These are phyloP conservation scores for Penicillium sp. DNA, from an alignment of 2,329 filamentous ascomycete species.

Conservation along the genomic window DNA sequence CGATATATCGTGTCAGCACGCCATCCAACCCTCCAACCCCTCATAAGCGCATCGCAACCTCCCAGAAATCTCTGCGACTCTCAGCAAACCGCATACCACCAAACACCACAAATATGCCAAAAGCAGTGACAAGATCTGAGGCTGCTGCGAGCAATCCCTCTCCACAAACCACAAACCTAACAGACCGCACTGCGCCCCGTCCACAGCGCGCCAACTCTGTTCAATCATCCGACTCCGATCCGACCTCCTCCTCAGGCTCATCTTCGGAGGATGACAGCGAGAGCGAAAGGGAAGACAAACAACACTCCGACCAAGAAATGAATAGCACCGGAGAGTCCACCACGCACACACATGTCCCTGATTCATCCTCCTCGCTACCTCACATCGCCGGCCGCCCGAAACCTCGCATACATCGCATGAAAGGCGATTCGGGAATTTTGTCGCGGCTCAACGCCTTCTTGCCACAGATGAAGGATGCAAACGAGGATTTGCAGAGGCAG, in stretches of 20 bases:
- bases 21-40: neutral
- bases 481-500: slow-evolving; percentile 41
- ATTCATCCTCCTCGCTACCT: slow-evolving; percentile 22
- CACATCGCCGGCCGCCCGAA: slow-evolving; percentile 32
- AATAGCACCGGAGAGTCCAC: slow-evolving; percentile 5
- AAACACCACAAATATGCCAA: neutral
- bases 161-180: slow-evolving; percentile 2
- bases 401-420: slow-evolving; percentile 33
- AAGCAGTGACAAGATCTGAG: neutral
- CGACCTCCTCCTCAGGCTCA: slow-evolving; percentile 27
- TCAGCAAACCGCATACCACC: neutral
- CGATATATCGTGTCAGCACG: neutral
- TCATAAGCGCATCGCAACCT: neutral
- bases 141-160: neutral
- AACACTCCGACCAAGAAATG: slow-evolving; percentile 11
- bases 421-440: slow-evolving; percentile 31
- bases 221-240: slow-evolving; percentile 23
- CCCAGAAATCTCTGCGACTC: slow-evolving; percentile 1
- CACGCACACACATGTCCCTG: neutral
- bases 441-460: slow-evolving; percentile 42
- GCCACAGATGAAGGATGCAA: slow-evolving; percentile 44
- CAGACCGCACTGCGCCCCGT: slow-evolving; percentile 2
- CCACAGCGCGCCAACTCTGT: neutral
- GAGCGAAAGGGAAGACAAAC: slow-evolving; percentile 24
- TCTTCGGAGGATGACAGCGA: slow-evolving; percentile 26